These are phyloP conservation scores for Penicillium dipodomyicola DNA, from an alignment of 495 filamentous ascomycete species.

Conservation along the genomic window DNA sequence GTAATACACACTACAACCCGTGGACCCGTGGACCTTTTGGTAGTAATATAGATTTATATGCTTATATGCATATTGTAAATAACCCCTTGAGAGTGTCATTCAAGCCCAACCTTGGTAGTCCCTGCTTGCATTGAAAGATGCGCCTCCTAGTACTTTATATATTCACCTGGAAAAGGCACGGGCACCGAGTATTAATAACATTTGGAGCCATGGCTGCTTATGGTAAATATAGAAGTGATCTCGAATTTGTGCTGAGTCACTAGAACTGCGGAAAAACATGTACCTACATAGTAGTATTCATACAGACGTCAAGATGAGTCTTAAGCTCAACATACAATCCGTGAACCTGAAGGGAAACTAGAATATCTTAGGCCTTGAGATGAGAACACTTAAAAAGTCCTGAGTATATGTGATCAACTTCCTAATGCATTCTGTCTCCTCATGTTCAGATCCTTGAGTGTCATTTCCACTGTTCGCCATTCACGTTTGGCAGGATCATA, in stretches of 20 bases:
- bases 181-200: not conserved
- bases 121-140: no score
- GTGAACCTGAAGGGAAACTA: not conserved
- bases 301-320: not conserved
- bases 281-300: constrained; percentile 2
- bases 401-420: constrained; percentile 8
- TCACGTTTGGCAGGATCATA: constrained; percentile 55
- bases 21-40: no score
- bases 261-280: not conserved
- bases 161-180: no score
- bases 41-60: no score
- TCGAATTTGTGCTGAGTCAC: not conserved
- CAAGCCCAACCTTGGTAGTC: no score
- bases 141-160: no score
- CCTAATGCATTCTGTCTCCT: constrained; percentile 31
- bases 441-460: constrained; percentile 35
- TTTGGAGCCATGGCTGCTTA: not conserved
- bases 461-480: constrained; percentile 37
- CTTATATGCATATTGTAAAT: no score
- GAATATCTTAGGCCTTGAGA: not conserved
- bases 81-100: no score
- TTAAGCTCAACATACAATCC: not conserved
- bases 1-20: no score
- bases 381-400: not conserved
- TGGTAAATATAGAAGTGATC: not conserved